Percentiles rank a stretch among this genome's conserved stretches.
Evolutionary conservation across 169 alveolate species (phyloP).

Genomic region (Babesia caballi): DNA sequence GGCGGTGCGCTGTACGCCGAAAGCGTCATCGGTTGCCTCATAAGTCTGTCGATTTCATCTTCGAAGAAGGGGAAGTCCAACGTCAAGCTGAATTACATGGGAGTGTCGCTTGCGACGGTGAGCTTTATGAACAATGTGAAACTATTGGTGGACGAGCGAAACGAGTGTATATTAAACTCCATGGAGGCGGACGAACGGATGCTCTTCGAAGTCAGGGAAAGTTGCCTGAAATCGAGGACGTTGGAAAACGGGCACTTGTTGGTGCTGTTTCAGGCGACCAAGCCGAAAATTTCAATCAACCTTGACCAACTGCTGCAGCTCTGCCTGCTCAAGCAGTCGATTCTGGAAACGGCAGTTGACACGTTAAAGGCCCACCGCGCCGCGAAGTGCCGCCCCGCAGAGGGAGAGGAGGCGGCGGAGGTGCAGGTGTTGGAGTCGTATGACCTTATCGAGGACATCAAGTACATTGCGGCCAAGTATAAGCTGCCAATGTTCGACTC

Average conservation of each 20-base stretch:
- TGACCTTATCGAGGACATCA: constrained; percentile 4
- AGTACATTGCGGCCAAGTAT: constrained; percentile 9
- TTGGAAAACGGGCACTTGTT: constrained; percentile 25
- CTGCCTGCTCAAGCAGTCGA: not conserved
- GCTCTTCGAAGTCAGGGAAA: constrained; percentile 16
- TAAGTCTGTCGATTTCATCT: constrained; percentile 8
- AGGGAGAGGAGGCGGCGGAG: not conserved
- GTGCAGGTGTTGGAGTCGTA: not conserved
- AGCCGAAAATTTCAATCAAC: constrained; percentile 17
- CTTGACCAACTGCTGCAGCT: constrained; percentile 26
- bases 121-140: not conserved
- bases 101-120: constrained; percentile 8
- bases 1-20: not conserved
- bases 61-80: not conserved
- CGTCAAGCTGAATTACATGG: constrained; percentile 22
- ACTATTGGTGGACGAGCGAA: constrained; percentile 13
- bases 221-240: not conserved
- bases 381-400: not conserved
- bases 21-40: constrained; percentile 19
- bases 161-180: not conserved
- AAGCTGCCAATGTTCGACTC: constrained; percentile 3
- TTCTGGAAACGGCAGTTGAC: not conserved
- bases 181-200: constrained; percentile 1
- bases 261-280: constrained; percentile 6
- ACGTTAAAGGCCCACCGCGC: constrained; percentile 2